Evolutionary conservation across 805 yeast species (phyloP).

Genomic region (Metschnikowia rubicola): DNA sequence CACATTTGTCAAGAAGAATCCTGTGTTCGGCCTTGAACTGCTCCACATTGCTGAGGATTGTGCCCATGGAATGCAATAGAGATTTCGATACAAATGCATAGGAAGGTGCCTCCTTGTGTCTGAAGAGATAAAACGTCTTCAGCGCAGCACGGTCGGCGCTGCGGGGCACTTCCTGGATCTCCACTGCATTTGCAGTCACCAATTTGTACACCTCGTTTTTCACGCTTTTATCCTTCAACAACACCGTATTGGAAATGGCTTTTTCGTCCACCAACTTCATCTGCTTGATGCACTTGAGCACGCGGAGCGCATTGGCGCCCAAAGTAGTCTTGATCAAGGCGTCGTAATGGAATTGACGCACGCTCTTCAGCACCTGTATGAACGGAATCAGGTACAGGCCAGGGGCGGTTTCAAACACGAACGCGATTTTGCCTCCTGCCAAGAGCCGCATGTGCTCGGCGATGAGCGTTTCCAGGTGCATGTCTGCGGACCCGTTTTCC

Average conservation of each 20-base stretch:
- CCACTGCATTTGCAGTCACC: conserved; percentile 67
- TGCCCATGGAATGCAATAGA: conserved; percentile 52
- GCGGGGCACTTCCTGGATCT: conserved; percentile 90
- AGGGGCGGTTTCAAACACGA: conserved; percentile 55
- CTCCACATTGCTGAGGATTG: conserved; percentile 47
- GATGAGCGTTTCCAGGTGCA: conserved; percentile 35
- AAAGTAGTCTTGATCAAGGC: conserved; percentile 56
- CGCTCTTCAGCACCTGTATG: conserved; percentile 42
- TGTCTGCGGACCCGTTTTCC: conserved; percentile 3
- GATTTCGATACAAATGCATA: conserved; percentile 36
- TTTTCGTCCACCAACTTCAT: conserved; percentile 81
- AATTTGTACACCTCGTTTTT: conserved; percentile 67
- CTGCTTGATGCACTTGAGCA: conserved; percentile 72
- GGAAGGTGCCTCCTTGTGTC: conserved; percentile 47
- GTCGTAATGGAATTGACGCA: conserved; percentile 52
- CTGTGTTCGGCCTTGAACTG: conserved; percentile 55
- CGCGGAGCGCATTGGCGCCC: conserved; percentile 65
- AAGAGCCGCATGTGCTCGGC: conserved; percentile 70
- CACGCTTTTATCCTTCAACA: conserved; percentile 74
- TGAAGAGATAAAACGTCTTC: conserved; percentile 79
- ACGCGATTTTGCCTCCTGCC: conserved; percentile 49
- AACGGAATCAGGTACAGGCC: conserved; percentile 63
- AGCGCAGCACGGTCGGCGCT: conserved; percentile 89
- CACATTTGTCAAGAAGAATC: conserved; percentile 71
- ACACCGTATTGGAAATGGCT: conserved; percentile 65